Base-by-base conservation (phyloP, 192 early-diverging fungal species). In the Oehlia diaphana region DNA sequence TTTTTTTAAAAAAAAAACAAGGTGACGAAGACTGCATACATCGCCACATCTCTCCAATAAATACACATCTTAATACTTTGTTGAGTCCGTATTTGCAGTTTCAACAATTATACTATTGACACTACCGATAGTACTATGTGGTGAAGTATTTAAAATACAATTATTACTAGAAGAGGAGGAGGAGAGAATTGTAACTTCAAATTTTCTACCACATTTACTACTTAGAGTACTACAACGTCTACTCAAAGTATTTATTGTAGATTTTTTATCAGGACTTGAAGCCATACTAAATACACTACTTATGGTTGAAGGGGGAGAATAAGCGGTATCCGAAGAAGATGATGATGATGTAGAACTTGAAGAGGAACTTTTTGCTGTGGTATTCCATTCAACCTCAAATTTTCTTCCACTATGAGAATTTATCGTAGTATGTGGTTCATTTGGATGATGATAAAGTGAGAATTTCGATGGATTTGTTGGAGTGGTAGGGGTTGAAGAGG, bases 341-440 rank as follows among this genome's bases (percentile, higher is more conserved):
- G 26, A 28, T 6, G 64, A 65, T 2, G 64, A 65, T 28, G 64
- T 28, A 31, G 26, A 28, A 65, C 64, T 65, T 65, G 64, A 28
- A 65, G 26, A 23, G 0, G 64, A 65, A 31, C 64, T 65, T 13
- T 12, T 65, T 8, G 2, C 21, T 10, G 64, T 65, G 21, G 68
- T 13, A 33, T 33, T 39, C 68, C 68, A 70, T 70, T 70, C 68
- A 70, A 70, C 68, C 23, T 70, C 68, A 70, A 70, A 70, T 70
- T 70, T 70, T 70, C 68, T 70, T 39, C 68, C 68, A 39, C 35
- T 70, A 70, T 70, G 68, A 39, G 68, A 70, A n/a, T n/a, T 70
- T 39, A 70, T 70, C 13, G 68, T 70, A 70, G 68, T 70, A 70
- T 70, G 35, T 2, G 68, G 68, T 70, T 70, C 68, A 13, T 65